These are phyloP conservation scores for Petunia hybrid DNA, from an alignment of 305 asterid genomes.

Conservation along the genomic window DNA sequence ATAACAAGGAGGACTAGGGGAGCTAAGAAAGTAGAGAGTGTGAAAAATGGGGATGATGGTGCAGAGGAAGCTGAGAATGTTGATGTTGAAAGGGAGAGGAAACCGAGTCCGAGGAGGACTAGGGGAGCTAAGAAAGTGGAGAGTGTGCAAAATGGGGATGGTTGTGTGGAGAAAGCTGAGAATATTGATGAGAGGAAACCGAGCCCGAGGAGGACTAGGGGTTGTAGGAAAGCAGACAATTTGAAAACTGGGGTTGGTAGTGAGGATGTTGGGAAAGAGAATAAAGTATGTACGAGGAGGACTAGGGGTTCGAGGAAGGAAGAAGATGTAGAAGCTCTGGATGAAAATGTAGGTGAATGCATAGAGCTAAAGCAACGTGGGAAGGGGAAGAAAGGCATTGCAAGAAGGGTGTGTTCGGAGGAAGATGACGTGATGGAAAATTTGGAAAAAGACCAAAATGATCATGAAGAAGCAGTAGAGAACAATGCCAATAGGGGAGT, in stretches of 20 bases:
- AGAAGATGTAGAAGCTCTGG: constrained; percentile 15
- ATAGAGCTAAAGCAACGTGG: not conserved
- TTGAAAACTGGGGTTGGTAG: not conserved
- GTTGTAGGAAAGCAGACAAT: constrained; percentile 35
- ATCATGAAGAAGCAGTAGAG: constrained; percentile 33
- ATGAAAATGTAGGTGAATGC: not conserved
- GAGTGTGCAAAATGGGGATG: constrained; percentile 30
- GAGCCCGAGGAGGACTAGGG: constrained; percentile 44
- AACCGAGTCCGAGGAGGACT: not conserved
- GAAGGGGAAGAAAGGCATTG: not conserved
- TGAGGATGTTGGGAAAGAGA: constrained; percentile 32
- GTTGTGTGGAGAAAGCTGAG: constrained; percentile 30
- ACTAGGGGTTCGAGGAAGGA: constrained; percentile 45
- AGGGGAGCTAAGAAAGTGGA: constrained; percentile 37
- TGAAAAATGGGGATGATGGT: constrained; percentile 6
- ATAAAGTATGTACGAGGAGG: constrained; percentile 34
- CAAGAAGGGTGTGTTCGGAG: not conserved
- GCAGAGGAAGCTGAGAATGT: constrained; percentile 25
- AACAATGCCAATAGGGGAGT: constrained; percentile 24
- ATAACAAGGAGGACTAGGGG: constrained; percentile 1
- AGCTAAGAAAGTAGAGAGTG: constrained; percentile 2
- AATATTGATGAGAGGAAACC: constrained; percentile 34
- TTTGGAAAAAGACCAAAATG: constrained; percentile 32
- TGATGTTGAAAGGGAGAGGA: not conserved
- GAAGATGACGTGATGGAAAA: constrained; percentile 40